Conservation (phyloP, 2,329 filamentous ascomycete species). For the Penicillium rolfsii region DNA sequence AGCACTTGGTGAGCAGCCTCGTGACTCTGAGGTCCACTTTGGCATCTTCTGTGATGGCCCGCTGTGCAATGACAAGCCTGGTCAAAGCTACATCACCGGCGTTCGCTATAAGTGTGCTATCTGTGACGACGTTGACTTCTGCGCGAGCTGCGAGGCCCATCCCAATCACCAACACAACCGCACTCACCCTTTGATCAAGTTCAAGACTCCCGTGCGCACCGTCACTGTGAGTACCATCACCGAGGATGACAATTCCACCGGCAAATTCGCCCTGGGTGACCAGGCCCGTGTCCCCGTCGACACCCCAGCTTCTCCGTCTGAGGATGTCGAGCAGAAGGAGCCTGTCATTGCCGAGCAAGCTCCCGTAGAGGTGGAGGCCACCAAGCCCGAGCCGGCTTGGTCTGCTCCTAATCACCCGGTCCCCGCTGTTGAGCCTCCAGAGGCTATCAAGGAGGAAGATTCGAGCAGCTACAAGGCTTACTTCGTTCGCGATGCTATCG, state of each 20-base stretch:
- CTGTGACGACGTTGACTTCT: slow-evolving; percentile 94
- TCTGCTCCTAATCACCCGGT: slow-evolving; percentile 1
- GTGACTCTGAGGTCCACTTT: slow-evolving; percentile 63
- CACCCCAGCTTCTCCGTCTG: slow-evolving; percentile 25
- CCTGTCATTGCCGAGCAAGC: slow-evolving; percentile 20
- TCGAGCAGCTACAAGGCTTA: slow-evolving; percentile 56
- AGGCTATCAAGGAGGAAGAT: background rate
- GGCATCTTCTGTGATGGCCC: slow-evolving; percentile 96
- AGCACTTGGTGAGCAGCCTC: slow-evolving; percentile 55
- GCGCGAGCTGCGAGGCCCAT: slow-evolving; percentile 86
- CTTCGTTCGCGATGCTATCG: slow-evolving; percentile 77
- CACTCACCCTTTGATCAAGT: slow-evolving; percentile 96
- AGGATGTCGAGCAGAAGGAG: slow-evolving; percentile 35
- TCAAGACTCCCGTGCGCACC: slow-evolving; percentile 88
- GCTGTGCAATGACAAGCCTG: slow-evolving; percentile 66
- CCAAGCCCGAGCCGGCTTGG: slow-evolving; percentile 7
- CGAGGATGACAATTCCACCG: slow-evolving; percentile 68
- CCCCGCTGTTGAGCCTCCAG: slow-evolving; percentile 1
- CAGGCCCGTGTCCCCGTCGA: slow-evolving; percentile 55
- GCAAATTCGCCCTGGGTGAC: slow-evolving; percentile 73
- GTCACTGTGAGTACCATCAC: slow-evolving; percentile 84
- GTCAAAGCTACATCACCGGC: slow-evolving; percentile 69
- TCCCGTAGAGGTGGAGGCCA: slow-evolving; percentile 29
- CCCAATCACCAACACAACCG: slow-evolving; percentile 85
- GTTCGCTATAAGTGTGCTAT: slow-evolving; percentile 96